Base-by-base conservation (phyloP, 2,329 filamentous ascomycete species). In the Bimuria novae-zelandiae region DNA sequence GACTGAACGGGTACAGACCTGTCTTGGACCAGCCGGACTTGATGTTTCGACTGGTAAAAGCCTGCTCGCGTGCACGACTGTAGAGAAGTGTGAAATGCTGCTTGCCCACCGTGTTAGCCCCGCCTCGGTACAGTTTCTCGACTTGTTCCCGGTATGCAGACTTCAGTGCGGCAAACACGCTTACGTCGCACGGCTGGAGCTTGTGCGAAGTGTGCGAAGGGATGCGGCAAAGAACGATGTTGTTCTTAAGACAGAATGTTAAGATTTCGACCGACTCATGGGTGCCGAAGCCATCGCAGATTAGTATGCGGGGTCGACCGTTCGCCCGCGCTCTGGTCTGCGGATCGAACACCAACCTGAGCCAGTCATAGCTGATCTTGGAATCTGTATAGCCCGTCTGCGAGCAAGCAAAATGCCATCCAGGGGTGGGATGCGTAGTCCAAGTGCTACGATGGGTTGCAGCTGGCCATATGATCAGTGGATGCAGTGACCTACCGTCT, bases 281-380 rank as follows among this genome's bases (percentile, higher is more conserved):
- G 10, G 25, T 27, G n/a, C 43, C n/a, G 16, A 75, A 73, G 56
- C 70, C 58, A 46, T 75, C 60, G 21, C 51, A 67, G 25, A 74
- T 71, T 36, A 74, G 59, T 6, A 74, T 48, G 1, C 65, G 64
- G 49, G 60, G 68, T 52, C 60, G 66, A 8, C 55, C 21, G 27
- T 69, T 60, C 44, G 66, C 69, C 48, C 50, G 56, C 46, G 46
- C 55, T 61, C 59, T 67, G 7, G 69, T 74, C 52, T 68, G 36
- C 12, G 65, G 67, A 59, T 75, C 49, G 56, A 74, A 75, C 6
- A 75, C 56, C 48, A 51, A 56, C 49, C 55, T 65, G 17, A 74
- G 57, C 72, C 59, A 75, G 51, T 74, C 46, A 3, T 71, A 62
- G 56, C 61, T 73, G 23, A 72, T 70, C 21, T 63, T 57, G 14